Evolutionary conservation across 176 grass and related monocot species (phyloP).

Genomic region (barley (Hordeum vulgare)): MorexV3_pseudomolecules_assembly NC_058524.1:627736396-627736895

Average conservation of each 20-base stretch:
- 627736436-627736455: neutral
- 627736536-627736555: neutral
- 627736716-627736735: neutral
- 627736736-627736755: neutral
- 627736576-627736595: conserved; percentile 18
- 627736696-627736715: neutral
- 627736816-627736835: conserved; percentile 6
- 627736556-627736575: neutral
- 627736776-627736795: neutral
- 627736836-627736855: neutral
- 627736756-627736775: neutral
- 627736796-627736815: neutral
- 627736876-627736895: neutral
- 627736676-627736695: neutral
- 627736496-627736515: neutral
- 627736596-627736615: neutral
- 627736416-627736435: neutral
- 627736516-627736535: neutral
- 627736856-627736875: neutral
- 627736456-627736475: neutral
- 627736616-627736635: neutral
- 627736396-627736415: neutral
- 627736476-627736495: neutral
- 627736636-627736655: conserved; percentile 4
- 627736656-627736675: neutral